Evolutionary conservation across 2,329 filamentous ascomycete genomes (phyloP).

Genomic region (Cryoendolithus antarcticus): DNA sequence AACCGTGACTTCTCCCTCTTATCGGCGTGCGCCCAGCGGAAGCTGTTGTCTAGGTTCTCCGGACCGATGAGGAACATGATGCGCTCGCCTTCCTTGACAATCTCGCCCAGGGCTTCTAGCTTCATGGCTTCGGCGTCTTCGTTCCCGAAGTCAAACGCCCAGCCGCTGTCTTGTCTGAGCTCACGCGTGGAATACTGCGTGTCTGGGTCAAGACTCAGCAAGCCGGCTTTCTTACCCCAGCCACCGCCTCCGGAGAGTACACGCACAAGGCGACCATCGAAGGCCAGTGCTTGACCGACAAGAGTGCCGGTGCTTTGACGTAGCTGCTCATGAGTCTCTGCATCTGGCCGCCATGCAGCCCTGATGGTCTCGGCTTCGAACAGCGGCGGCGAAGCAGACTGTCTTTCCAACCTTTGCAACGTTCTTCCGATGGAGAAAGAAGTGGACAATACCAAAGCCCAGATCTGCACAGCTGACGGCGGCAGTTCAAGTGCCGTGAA

Average conservation of each 20-base stretch:
- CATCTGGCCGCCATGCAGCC: no score
- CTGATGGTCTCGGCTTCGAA: no score
- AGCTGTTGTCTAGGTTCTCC: conserved; percentile 5
- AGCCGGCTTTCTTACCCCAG: conserved; percentile 69
- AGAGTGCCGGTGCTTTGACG: no score
- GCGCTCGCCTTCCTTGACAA: conserved; percentile 50
- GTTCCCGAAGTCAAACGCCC: conserved; percentile 32
- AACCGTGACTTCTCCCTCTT: conserved; percentile 1
- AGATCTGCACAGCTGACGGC: conserved; percentile 48
- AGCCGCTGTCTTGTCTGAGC: conserved; percentile 44
- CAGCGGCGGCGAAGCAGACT: no score
- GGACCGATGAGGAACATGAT: conserved; percentile 53
- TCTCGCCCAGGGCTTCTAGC: conserved; percentile 36
- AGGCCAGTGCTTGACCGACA: background rate
- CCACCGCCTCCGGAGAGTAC: conserved; percentile 69
- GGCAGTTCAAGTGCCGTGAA: conserved; percentile 33
- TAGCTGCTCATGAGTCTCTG: no score
- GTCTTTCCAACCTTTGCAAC: background rate
- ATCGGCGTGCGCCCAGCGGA: conserved; percentile 7
- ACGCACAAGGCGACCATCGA: conserved; percentile 31
- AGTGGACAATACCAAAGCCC: conserved; percentile 57
- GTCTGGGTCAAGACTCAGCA: conserved; percentile 67
- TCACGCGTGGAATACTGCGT: conserved; percentile 38
- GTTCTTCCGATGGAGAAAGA: background rate
- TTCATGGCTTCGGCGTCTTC: conserved; percentile 20